These are phyloP conservation scores for Blastocladiella emersonii DNA, from an alignment of 371 early-diverging fungal species.

Conservation along the genomic window DNA sequence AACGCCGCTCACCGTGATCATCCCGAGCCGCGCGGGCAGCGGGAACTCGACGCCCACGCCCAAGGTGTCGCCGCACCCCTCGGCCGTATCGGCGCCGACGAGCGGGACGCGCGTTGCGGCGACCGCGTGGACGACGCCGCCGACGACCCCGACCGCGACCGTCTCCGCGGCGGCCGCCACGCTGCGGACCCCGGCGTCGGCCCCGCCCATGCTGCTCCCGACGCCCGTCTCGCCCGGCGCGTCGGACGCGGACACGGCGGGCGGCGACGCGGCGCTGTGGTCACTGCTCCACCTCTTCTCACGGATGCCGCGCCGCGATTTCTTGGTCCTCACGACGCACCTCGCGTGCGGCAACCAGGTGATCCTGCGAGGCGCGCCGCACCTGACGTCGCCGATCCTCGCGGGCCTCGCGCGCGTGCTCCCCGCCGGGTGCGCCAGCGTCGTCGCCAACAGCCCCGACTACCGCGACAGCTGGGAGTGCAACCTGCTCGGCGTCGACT, in stretches of 20 bases:
- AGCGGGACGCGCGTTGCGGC: no score
- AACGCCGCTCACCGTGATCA: no score
- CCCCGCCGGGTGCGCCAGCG: background rate
- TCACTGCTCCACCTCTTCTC: background rate
- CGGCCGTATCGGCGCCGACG: no score
- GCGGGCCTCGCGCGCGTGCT: background rate
- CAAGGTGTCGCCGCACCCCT: no score
- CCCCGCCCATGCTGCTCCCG: no score
- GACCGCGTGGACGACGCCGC: background rate
- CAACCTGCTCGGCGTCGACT: background rate
- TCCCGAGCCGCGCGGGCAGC: no score
- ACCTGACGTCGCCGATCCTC: background rate
- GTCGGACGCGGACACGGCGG: background rate
- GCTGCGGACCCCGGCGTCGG: no score
- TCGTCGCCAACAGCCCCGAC: background rate
- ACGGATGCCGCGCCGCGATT: background rate
- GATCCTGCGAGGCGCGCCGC: background rate
- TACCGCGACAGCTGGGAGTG: slow-evolving; percentile 6
- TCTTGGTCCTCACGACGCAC: background rate
- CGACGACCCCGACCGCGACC: background rate
- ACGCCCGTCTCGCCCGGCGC: background rate
- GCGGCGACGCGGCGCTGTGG: background rate
- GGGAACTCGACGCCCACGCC: no score
- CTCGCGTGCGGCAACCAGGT: background rate
- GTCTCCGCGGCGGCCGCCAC: background rate